A percentile compares a stretch with the other conserved stretches of the same genome.
Conservation (phyloP, 129 eudicot genomes). For the Chrysanthemum lavandulifolium region DNA sequence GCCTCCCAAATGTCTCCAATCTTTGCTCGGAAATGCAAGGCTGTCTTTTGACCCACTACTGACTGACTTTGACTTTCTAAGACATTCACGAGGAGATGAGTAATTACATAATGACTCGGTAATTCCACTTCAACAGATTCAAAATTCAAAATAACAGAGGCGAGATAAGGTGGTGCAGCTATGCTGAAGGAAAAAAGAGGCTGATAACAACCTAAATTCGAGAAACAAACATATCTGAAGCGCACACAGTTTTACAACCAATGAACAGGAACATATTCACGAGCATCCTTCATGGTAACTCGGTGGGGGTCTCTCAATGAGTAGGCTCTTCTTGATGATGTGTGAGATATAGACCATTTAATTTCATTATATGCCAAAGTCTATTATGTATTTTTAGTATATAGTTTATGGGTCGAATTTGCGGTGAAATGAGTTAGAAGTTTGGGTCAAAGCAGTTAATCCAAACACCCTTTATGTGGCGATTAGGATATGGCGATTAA, state of each 20-base stretch:
- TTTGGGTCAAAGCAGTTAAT: no score
- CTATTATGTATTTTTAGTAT: no score
- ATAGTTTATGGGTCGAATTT: no score
- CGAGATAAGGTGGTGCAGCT: no score
- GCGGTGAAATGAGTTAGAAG: no score
- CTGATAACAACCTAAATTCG: no score
- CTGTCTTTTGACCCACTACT: constrained; percentile 8
- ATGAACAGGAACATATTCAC: constrained; percentile 70
- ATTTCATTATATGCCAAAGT: no score
- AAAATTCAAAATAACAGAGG: constrained; percentile 68
- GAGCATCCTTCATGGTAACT: constrained; percentile 76
- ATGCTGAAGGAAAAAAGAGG: no score
- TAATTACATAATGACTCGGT: constrained; percentile 54
- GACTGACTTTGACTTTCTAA: constrained; percentile 9
- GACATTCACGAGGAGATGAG: constrained; percentile 46
- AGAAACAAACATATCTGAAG: no score
- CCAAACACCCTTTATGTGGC: no score
- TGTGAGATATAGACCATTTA: constrained; percentile 27
- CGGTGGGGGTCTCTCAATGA: constrained; percentile 82
- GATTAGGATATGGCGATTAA: no score
- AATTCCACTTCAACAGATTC: constrained; percentile 86
- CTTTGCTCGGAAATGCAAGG: constrained; percentile 47
- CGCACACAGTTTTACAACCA: no score
- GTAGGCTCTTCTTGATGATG: constrained; percentile 66
- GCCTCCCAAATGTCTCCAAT: constrained; percentile 28